Conservation (phyloP, 2,329 filamentous ascomycete genomes). For the Septoria petroselini region DNA sequence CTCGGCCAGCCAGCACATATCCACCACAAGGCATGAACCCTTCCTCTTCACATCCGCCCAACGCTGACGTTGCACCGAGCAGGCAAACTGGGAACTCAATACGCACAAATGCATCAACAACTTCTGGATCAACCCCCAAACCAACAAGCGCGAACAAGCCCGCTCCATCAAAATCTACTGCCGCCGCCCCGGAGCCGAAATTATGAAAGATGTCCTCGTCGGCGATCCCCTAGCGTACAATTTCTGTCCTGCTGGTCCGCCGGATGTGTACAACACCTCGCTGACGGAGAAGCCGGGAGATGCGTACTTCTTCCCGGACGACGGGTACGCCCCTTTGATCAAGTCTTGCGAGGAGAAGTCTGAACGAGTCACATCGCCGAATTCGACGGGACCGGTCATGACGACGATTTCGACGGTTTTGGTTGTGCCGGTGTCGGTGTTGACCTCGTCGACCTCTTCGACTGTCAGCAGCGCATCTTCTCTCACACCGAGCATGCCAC, state of each 20-base stretch:
- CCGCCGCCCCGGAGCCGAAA: neutral
- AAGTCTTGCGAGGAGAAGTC: slow-evolving; percentile 2
- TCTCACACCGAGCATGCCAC: neutral
- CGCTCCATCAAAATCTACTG: slow-evolving; percentile 1
- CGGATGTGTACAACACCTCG: slow-evolving; percentile 1
- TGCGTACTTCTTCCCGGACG: slow-evolving; percentile 4
- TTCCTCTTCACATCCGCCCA: neutral
- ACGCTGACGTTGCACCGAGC: too few species aligned
- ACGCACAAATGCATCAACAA: slow-evolving; percentile 1
- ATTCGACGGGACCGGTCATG: neutral
- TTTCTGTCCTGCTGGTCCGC: slow-evolving; percentile 3
- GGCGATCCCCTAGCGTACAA: neutral
- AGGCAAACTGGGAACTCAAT: slow-evolving; percentile 9
- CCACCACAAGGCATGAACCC: neutral
- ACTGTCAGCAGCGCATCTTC: too few species aligned
- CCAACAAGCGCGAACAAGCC: neutral
- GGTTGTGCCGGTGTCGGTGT: neutral
- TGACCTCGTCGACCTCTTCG: neutral
- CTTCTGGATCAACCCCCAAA: neutral
- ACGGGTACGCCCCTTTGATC: neutral
- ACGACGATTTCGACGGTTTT: slow-evolving; percentile 7
- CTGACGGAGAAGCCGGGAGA: neutral
- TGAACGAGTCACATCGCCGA: neutral
- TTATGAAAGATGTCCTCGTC: neutral
- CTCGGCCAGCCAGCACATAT: neutral